These are phyloP conservation scores for Pharnaceum exiguum DNA, from an alignment of 148 eudicot genomes.

Conservation along the genomic window DNA sequence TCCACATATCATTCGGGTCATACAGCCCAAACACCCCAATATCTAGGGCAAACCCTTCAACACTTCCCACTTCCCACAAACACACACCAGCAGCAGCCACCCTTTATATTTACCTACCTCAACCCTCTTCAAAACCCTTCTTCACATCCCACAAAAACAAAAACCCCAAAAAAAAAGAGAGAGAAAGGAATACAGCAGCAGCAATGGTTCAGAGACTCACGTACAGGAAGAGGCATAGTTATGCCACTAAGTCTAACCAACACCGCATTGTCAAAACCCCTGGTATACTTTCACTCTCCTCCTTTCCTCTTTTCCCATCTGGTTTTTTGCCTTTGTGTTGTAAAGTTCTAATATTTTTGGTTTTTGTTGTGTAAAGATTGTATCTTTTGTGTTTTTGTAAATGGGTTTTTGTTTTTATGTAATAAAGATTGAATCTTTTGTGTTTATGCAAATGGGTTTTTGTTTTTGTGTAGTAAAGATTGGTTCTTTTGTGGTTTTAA, in stretches of 20 bases:
- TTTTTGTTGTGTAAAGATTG: neutral
- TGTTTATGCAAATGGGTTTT: neutral
- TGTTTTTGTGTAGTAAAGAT: neutral
- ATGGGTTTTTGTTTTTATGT: neutral
- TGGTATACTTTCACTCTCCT: conserved; percentile 20
- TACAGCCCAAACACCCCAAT: too few relatives aligned
- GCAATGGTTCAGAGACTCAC: conserved; percentile 57
- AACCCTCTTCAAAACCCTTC: conserved; percentile 4
- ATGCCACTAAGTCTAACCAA: conserved; percentile 66
- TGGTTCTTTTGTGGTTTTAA: neutral
- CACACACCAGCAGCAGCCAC: neutral
- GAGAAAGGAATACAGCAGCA: conserved; percentile 14
- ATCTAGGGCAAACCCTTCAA: too few relatives aligned
- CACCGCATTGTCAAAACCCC: conserved; percentile 63
- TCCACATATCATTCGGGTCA: too few relatives aligned
- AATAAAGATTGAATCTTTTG: neutral
- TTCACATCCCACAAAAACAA: neutral
- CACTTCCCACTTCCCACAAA: too few relatives aligned
- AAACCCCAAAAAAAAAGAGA: neutral
- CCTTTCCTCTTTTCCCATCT: neutral
- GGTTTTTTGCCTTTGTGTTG: neutral
- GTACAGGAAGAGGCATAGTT: conserved; percentile 50
- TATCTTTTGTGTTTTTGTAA: too few relatives aligned
- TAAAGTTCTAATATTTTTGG: neutral
- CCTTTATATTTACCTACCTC: conserved; percentile 10